Evolutionary conservation across 225 moss, liverwort and hornwort species (phyloP).

Genomic region (Pseudisothecium myosuroides): DNA sequence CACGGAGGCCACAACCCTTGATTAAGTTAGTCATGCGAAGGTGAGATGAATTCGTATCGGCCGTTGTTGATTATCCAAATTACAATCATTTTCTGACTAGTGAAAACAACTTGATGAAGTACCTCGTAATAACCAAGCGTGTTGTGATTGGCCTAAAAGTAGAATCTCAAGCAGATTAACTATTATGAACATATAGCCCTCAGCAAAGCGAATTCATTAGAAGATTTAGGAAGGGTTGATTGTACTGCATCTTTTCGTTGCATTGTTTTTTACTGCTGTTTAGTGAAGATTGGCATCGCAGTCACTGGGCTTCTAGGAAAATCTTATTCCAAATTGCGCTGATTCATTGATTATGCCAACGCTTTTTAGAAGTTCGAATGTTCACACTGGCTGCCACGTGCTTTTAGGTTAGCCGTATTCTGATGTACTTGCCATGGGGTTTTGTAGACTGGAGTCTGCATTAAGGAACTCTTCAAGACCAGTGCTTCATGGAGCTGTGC

Average conservation of each 20-base stretch:
- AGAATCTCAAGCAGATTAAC: background rate
- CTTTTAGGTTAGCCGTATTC: background rate
- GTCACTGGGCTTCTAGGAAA: background rate
- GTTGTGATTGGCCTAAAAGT: background rate
- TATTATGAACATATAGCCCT: background rate
- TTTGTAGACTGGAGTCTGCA: conserved; percentile 77
- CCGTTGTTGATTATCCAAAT: background rate
- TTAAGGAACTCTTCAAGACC: conserved; percentile 82
- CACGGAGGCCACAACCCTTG: conserved; percentile 81
- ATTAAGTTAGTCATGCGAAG: conserved; percentile 98
- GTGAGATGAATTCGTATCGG: conserved; percentile 17
- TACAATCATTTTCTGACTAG: background rate
- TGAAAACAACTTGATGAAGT: background rate
- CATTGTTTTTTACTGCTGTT: background rate
- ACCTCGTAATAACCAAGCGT: background rate
- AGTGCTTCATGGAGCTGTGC: conserved; percentile 88
- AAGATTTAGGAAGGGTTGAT: background rate
- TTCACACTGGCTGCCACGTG: background rate
- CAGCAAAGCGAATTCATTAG: background rate
- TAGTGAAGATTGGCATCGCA: background rate
- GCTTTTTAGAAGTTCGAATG: background rate
- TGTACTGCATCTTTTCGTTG: background rate
- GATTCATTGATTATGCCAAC: background rate
- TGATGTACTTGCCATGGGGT: background rate
- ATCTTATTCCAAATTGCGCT: background rate